Evolutionary conservation across 179 eudicot species (phyloP), one percentile per base, ranked within the genome.

Genomic region (Actinidia arguta): DNA sequence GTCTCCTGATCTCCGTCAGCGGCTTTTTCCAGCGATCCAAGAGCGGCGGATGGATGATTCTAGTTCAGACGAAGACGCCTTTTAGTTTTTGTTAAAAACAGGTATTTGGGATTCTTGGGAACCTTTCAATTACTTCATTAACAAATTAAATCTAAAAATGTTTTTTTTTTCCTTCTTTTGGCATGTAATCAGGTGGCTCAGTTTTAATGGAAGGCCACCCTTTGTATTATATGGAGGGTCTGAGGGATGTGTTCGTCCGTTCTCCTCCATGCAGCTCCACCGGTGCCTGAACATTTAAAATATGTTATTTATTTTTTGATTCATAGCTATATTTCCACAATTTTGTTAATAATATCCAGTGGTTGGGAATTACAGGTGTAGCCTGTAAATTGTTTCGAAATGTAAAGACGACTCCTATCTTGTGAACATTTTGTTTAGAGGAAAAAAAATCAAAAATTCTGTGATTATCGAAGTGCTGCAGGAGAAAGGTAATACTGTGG

Each of bases 1-100:
- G 56, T 4, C 63, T 36, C 58, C 85, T 31, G 96, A 92, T 90
- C 86, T 90, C 68, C 94, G 91, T 12, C 89, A 90, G 69, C 80
- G 81, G 66, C 91, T 94, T 63, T 90, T 93, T 73, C 98, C 93
- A 6, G 98, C 99, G 7, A 94, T 93, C 63, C 80, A 81, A 63
- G 94, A 91, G 58, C 78, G 95, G 44, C 88, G 93, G 54, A n/a
- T 83, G 47, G 93, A 90, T 78, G 80, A 52, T 75, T 86, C 86
- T 68, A 94, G 97, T 84, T 95, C 98, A 80, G 96, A 91, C 67
- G 98, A 94, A 50, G 98, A 93, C 69, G 51, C 59, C 64, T 42
- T 42, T 20, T 71, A 36, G 55, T 12, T 0, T 64, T 67, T 63
- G 47, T 62, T 31, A 20, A 54, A 22, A 36, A 59, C 36, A 73